These are phyloP conservation scores for Coemansia sp. DNA, from an alignment of 192 early-diverging fungal species.

Conservation along the genomic window DNA sequence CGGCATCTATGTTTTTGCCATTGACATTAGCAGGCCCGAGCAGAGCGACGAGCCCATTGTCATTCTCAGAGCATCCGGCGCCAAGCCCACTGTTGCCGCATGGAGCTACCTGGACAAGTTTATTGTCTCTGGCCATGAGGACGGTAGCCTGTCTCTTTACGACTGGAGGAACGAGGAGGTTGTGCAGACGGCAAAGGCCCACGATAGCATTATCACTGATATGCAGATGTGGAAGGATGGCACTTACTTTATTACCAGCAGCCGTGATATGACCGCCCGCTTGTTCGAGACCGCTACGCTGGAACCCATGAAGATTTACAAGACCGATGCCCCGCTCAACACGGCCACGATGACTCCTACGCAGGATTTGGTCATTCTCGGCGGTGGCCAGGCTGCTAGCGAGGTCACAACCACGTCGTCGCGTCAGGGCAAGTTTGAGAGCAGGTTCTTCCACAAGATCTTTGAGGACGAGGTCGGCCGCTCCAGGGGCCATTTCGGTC, in stretches of 20 bases:
- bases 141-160: constrained; percentile 87
- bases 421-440: constrained; percentile 96
- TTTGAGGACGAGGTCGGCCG: constrained; percentile 96
- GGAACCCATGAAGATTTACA: constrained; percentile 78
- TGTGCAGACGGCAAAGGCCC: constrained; percentile 57
- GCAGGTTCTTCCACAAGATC: constrained; percentile 94
- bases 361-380: constrained; percentile 81
- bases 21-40: constrained; percentile 60
- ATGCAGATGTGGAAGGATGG: constrained; percentile 88
- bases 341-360: constrained; percentile 88
- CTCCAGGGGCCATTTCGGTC: constrained; percentile 98
- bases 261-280: constrained; percentile 90
- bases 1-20: constrained; percentile 79
- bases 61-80: constrained; percentile 67
- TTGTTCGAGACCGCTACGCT: constrained; percentile 87
- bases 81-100: constrained; percentile 88
- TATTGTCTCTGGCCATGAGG: constrained; percentile 91
- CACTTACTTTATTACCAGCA: constrained; percentile 92
- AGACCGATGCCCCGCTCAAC: constrained; percentile 87
- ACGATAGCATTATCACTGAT: constrained; percentile 78
- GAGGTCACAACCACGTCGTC: constrained; percentile 87
- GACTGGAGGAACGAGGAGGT: constrained; percentile 80
- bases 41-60: constrained; percentile 77
- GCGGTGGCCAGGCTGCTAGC: constrained; percentile 99
- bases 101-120: constrained; percentile 93